Conservation (phyloP, 1,139 yeast species). For the Candida sp. region DNA sequence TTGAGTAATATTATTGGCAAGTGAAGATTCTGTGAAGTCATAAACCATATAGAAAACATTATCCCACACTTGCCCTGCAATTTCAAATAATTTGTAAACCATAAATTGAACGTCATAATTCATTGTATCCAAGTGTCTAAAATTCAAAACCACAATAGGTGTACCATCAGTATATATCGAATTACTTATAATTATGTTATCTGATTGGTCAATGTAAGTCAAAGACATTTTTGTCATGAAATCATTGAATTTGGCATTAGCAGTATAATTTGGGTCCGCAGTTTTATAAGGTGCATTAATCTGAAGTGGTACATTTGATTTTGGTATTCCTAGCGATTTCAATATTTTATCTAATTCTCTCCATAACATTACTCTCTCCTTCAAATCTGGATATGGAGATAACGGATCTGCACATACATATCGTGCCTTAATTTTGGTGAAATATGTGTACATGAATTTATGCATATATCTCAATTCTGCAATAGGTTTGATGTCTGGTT, state of each 20-base stretch:
- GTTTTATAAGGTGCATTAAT: conserved; percentile 49
- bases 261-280: conserved; percentile 37
- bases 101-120: conserved; percentile 53
- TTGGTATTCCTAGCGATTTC: conserved; percentile 37
- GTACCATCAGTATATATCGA: conserved; percentile 70
- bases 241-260: conserved; percentile 57
- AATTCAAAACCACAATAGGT: conserved; percentile 61
- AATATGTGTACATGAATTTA: conserved; percentile 60
- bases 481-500: conserved; percentile 22
- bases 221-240: conserved; percentile 70
- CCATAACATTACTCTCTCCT: conserved; percentile 23
- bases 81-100: conserved; percentile 62
- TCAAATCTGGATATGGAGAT: conserved; percentile 16
- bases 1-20: conserved; percentile 16
- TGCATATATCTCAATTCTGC: conserved; percentile 62
- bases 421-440: conserved; percentile 48
- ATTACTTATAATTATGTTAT: conserved; percentile 48
- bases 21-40: conserved; percentile 59
- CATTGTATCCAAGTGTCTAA: conserved; percentile 37
- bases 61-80: conserved; percentile 73
- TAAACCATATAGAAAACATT: conserved; percentile 58
- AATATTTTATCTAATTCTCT: conserved; percentile 26
- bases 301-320: conserved; percentile 45
- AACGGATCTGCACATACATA: conserved; percentile 25
- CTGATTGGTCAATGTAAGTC: conserved; percentile 44